These are phyloP conservation scores for Tetrapisispora phaffii DNA, from an alignment of 805 yeast genomes.

Conservation along the genomic window DNA sequence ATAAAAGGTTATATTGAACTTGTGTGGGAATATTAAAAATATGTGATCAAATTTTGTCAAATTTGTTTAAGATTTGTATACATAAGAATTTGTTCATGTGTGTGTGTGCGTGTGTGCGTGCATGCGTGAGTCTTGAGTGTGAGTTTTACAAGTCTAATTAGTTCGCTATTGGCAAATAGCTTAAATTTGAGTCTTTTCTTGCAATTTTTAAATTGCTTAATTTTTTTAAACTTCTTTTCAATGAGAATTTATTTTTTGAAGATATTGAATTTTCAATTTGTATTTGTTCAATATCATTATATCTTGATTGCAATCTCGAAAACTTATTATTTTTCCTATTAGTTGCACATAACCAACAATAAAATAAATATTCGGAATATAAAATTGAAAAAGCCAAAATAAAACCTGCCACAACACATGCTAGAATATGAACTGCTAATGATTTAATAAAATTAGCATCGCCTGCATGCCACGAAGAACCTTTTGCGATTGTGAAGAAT, in stretches of 20 bases:
- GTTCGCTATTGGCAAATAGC: constrained; percentile 11
- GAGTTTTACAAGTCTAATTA: too few relatives aligned
- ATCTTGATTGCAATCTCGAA: too few relatives aligned
- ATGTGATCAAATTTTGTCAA: too few relatives aligned
- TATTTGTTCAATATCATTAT: background rate
- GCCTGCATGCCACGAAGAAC: constrained; percentile 86
- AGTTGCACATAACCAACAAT: constrained; percentile 11
- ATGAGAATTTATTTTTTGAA: background rate
- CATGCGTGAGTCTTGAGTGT: too few relatives aligned
- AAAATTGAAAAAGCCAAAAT: constrained; percentile 39
- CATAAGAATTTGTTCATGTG: too few relatives aligned
- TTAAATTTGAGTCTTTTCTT: constrained; percentile 3
- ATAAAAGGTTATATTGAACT: too few relatives aligned
- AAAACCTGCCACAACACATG: constrained; percentile 64
- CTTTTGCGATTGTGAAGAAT: constrained; percentile 64
- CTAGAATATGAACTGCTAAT: constrained; percentile 59
- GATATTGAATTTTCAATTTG: background rate
- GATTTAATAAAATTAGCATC: constrained; percentile 72
- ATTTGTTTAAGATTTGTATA: too few relatives aligned
- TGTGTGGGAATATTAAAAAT: too few relatives aligned
- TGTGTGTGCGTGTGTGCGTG: too few relatives aligned
- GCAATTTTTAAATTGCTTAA: background rate
- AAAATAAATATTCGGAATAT: constrained; percentile 37
- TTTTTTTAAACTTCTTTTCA: background rate
- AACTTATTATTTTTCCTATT: too few relatives aligned